These are phyloP conservation scores for Candida cerambycidarum DNA, from an alignment of 805 yeast genomes.

Conservation along the genomic window DNA sequence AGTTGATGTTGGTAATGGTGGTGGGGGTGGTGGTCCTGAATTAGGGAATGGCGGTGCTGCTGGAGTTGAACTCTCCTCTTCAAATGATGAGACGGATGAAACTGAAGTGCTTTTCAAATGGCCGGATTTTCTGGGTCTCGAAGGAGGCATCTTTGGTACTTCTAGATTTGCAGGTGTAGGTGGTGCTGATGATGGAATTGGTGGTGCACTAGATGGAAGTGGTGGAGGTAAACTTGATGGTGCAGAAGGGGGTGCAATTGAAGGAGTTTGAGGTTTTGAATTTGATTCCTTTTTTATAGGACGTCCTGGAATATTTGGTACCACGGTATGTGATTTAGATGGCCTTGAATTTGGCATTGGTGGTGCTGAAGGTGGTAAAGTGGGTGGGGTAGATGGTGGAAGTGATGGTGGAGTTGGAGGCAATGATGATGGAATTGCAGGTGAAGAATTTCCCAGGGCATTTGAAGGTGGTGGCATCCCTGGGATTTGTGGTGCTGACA, in stretches of 20 bases:
- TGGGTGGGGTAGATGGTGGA: slow-evolving; percentile 21
- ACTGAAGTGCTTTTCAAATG: slow-evolving; percentile 27
- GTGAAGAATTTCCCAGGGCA: slow-evolving; percentile 5
- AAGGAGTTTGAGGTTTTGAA: not conserved
- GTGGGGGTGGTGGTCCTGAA: slow-evolving; percentile 15
- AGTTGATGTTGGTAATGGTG: slow-evolving; percentile 17
- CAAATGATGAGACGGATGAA: slow-evolving; percentile 21
- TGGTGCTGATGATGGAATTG: slow-evolving; percentile 21
- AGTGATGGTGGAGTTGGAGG: slow-evolving; percentile 25
- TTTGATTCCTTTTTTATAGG: not conserved
- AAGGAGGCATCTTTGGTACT: slow-evolving; percentile 39
- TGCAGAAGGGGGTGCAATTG: slow-evolving; percentile 16
- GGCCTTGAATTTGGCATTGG: slow-evolving; percentile 21
- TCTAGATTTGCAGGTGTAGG: slow-evolving; percentile 16
- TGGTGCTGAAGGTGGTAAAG: slow-evolving; percentile 22
- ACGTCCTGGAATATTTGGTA: slow-evolving; percentile 18
- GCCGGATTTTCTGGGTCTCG: slow-evolving; percentile 38
- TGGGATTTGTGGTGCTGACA: slow-evolving; percentile 41
- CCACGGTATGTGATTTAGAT: slow-evolving; percentile 15
- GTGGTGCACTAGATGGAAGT: slow-evolving; percentile 23
- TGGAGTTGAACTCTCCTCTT: slow-evolving; percentile 14
- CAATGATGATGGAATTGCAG: slow-evolving; percentile 24
- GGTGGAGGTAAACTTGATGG: slow-evolving; percentile 12
- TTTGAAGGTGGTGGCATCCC: slow-evolving; percentile 11
- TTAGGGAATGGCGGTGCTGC: slow-evolving; percentile 2